A percentile compares a stretch with the other conserved stretches of the same genome.
Evolutionary conservation across 176 grass and related monocot genomes (phyloP).

Genomic region (Cenchrus fungigraminus): DNA sequence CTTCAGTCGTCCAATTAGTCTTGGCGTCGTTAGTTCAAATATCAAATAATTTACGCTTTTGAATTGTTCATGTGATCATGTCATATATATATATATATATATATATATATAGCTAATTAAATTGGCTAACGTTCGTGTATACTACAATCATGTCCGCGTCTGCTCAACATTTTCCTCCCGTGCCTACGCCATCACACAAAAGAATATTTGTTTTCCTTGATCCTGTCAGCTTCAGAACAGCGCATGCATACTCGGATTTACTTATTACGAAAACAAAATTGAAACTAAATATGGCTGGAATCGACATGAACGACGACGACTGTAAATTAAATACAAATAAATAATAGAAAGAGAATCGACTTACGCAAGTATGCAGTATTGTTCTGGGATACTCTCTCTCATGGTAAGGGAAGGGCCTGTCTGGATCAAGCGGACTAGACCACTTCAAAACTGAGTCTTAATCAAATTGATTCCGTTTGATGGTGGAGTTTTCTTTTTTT

Average conservation of each 20-base stretch:
- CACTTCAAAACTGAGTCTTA: not conserved
- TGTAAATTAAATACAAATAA: not conserved
- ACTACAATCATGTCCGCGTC: not conserved
- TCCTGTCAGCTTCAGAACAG: slow-evolving; percentile 33
- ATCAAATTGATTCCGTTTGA: not conserved
- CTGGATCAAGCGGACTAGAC: slow-evolving; percentile 1
- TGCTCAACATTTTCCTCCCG: not conserved
- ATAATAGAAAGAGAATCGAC: not conserved
- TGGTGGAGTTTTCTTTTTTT: too few relatives aligned
- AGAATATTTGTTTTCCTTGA: not conserved
- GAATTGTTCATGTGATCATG: not conserved
- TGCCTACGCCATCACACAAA: not conserved
- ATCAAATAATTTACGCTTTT: not conserved
- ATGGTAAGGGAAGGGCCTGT: not conserved
- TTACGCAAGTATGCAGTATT: not conserved
- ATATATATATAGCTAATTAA: too few relatives aligned
- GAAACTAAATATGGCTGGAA: not conserved
- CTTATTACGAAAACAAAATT: not conserved
- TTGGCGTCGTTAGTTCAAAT: not conserved
- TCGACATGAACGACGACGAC: not conserved
- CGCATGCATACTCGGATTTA: not conserved
- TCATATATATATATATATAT: too few relatives aligned
- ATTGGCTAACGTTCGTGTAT: not conserved
- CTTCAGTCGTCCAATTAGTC: not conserved
- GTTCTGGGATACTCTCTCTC: not conserved